Base-by-base conservation (phyloP, 805 yeast genomes). In the Barnettozyma pratensis region DNA sequence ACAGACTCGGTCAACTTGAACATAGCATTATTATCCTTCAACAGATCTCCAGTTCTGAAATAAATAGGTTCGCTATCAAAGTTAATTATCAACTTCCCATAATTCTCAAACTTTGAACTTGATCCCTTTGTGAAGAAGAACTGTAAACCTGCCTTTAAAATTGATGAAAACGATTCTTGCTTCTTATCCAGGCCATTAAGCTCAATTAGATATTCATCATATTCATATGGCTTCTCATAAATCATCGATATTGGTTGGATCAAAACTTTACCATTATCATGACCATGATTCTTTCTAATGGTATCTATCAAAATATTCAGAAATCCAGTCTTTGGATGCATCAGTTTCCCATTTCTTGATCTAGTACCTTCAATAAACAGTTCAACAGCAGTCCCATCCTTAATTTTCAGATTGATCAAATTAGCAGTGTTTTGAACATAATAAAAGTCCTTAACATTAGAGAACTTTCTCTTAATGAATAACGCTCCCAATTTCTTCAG, bases 151-250 rank as follows among this genome's bases (percentile, higher is more conserved):
- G 55, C 43, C 4, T 43, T 32, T 7, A 58, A 29, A 12, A 58
- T 56, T 3, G 52, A 43, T 6, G 35, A 14, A 32, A 56, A 56
- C 1, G 61, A 56, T 41, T 58, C 61, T 34, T 58, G 59, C 3
- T 32, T 48, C 36, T 58, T 58, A 39, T 58, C 61, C 46, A 58
- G 39, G 5, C 61, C 61, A 37, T 58, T 58, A 43, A 58, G 37
- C 37, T 58, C 60, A 8, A 52, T 47, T 35, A 58, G 32, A 35
- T 56, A 58, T 36, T 58, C 61, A 8, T 56, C 44, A 45, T 56
- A 58, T 41, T 58, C 61, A 31, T 51, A 58, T 3, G 61, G 61
- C 37, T 58, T 58, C 39, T 56, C 61, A 39, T 58, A 58, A 34
- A 51, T 47, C 39, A 58, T 30, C 5, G 58, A 51, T 7, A 58